Percentiles rank a stretch among this genome's conserved stretches.
Conservation (phyloP, 1,139 yeast species). For the Zhuliangozyma blackwelliae region DNA sequence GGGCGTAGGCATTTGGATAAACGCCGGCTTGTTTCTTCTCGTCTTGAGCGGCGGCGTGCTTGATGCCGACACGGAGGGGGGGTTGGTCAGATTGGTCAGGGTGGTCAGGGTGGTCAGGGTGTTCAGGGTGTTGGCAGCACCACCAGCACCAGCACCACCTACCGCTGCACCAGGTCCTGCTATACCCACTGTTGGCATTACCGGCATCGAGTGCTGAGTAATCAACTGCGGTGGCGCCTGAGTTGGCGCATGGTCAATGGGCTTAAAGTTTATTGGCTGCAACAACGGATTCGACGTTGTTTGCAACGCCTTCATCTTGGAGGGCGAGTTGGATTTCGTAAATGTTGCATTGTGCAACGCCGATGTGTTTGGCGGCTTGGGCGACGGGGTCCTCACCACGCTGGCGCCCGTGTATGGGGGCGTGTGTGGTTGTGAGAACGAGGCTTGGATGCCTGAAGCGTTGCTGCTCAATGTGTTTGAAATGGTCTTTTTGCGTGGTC, state of each 20-base stretch:
- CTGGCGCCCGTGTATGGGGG: slow-evolving; percentile 29
- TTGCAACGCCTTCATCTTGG: slow-evolving; percentile 56
- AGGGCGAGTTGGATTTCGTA: slow-evolving; percentile 34
- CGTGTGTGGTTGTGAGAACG: slow-evolving; percentile 24
- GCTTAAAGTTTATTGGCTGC: slow-evolving; percentile 57
- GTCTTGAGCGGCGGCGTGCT: slow-evolving; percentile 4
- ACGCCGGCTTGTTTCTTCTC: slow-evolving; percentile 33
- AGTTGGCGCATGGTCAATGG: slow-evolving; percentile 4
- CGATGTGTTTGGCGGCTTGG: slow-evolving; percentile 31
- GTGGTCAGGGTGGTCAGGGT: slow-evolving; percentile 2
- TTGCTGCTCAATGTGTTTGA: slow-evolving; percentile 28
- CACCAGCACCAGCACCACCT: background rate
- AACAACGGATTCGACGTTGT: slow-evolving; percentile 45
- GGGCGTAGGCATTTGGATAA: slow-evolving; percentile 50
- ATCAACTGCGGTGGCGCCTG: slow-evolving; percentile 11
- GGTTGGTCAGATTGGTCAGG: slow-evolving; percentile 1
- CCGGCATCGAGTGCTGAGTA: slow-evolving; percentile 13
- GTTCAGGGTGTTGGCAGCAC: background rate
- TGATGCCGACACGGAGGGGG: background rate
- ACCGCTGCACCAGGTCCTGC: background rate
- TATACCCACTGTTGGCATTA: slow-evolving; percentile 4
- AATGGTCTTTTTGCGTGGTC: slow-evolving; percentile 38
- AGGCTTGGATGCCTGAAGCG: slow-evolving; percentile 8
- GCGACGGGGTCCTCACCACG: slow-evolving; percentile 34
- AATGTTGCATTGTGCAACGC: slow-evolving; percentile 15